Evolutionary conservation across 345 rosid genomes (phyloP).

Genomic region (Trapa incisa): DNA sequence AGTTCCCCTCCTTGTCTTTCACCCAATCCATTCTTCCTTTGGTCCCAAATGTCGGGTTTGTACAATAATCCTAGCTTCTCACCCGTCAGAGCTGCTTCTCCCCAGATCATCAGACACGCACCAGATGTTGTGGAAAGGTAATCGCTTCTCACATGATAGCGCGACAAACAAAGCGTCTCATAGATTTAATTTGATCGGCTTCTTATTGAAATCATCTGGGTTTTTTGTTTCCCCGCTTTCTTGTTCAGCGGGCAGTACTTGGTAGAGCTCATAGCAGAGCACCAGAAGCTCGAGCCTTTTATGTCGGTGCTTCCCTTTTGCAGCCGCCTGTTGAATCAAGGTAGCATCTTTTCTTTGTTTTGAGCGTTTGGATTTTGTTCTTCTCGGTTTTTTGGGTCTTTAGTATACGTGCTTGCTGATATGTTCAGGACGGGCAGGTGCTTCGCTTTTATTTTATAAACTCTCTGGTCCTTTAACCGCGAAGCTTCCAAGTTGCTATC

Average conservation of each 20-base stretch:
- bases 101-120: slow-evolving; percentile 70
- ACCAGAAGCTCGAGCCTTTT: slow-evolving; percentile 96
- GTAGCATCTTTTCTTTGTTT: slow-evolving; percentile 20
- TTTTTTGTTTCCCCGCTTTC: slow-evolving; percentile 20
- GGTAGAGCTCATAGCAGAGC: slow-evolving; percentile 82
- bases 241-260: slow-evolving; percentile 59
- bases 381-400: slow-evolving; percentile 7
- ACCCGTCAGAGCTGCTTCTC: slow-evolving; percentile 94
- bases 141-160: not conserved
- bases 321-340: slow-evolving; percentile 89
- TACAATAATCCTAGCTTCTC: slow-evolving; percentile 79
- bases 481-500: not conserved
- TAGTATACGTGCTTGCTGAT: not conserved
- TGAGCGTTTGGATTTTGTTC: slow-evolving; percentile 42
- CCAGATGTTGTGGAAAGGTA: slow-evolving; percentile 51
- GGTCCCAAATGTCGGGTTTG: slow-evolving; percentile 66
- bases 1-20: not conserved
- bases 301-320: slow-evolving; percentile 85
- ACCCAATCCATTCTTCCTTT: not conserved
- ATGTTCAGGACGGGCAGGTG: not conserved
- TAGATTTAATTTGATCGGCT: slow-evolving; percentile 1
- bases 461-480: not conserved
- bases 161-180: not conserved
- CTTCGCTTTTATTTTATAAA: not conserved
- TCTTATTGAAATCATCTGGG: slow-evolving; percentile 4